These are phyloP conservation scores for Solanum etuberosum DNA, from an alignment of 257 asterid species.

Conservation along the genomic window DNA sequence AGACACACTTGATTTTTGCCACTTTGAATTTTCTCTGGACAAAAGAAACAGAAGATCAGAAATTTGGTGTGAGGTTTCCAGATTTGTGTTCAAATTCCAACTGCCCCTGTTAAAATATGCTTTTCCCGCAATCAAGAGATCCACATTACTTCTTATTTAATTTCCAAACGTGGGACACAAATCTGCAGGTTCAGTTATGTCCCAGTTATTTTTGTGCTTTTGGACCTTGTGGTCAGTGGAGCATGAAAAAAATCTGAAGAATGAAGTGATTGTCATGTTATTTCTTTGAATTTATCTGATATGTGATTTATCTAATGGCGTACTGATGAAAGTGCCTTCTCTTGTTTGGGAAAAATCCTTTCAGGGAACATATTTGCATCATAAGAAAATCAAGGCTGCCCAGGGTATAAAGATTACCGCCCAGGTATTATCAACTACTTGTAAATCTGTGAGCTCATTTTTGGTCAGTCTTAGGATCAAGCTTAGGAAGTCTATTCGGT, in stretches of 20 bases:
- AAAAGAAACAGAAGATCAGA: background rate
- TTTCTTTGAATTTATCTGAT: background rate
- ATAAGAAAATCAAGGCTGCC: constrained; percentile 93
- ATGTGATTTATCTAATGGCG: background rate
- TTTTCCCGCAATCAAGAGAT: background rate
- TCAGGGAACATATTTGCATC: constrained; percentile 90
- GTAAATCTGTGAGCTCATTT: background rate
- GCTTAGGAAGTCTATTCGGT: background rate
- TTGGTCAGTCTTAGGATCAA: background rate
- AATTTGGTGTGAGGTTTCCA: background rate
- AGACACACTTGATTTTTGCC: background rate
- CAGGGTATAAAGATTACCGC: constrained; percentile 95
- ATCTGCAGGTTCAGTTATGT: background rate
- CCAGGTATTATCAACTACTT: constrained; percentile 42
- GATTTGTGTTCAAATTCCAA: background rate
- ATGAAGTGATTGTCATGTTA: background rate
- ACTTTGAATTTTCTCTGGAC: background rate
- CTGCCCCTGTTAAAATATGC: background rate
- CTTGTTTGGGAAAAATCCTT: background rate
- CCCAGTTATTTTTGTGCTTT: background rate
- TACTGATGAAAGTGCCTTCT: background rate
- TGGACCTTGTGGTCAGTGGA: background rate
- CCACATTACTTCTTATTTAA: background rate
- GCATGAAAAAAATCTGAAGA: background rate
- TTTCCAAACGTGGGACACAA: background rate